Conservation (phyloP, 192 early-diverging fungal genomes). For the Coemansia sp. region DNA sequence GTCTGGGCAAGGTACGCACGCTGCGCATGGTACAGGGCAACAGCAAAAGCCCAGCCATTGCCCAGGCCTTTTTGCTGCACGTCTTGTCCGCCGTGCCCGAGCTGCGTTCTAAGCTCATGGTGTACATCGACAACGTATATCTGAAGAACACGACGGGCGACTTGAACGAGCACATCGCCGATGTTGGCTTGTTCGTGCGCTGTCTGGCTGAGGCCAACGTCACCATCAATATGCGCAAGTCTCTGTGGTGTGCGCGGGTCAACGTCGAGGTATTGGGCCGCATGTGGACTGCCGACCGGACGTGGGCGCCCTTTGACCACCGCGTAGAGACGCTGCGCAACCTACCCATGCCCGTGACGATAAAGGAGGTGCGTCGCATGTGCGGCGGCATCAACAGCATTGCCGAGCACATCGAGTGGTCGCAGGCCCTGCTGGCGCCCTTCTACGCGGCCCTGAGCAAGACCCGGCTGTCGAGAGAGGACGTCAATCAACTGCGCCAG, state of each 20-base stretch:
- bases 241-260: not conserved
- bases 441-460: conserved; percentile 23
- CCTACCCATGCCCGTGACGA: conserved; percentile 13
- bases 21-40: conserved; percentile 29
- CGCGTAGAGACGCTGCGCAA: conserved; percentile 12
- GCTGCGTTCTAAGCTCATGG: conserved; percentile 9
- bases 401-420: conserved; percentile 17
- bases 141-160: conserved; percentile 12
- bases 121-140: conserved; percentile 51
- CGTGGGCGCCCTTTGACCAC: conserved; percentile 19
- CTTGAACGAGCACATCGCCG: conserved; percentile 9
- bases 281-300: not conserved
- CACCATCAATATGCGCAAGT: conserved; percentile 21
- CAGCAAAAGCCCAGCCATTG: conserved; percentile 22
- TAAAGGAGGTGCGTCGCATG: conserved; percentile 10
- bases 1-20: not conserved
- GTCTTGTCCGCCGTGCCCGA: not conserved
- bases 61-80: conserved; percentile 1
- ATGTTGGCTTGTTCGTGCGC: not conserved
- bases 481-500: not conserved
- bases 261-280: conserved; percentile 7
- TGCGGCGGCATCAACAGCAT: conserved; percentile 29
- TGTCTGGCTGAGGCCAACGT: conserved; percentile 12
- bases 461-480: not conserved
- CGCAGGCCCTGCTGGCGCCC: conserved; percentile 16